Evolutionary conservation across 2,329 filamentous ascomycete genomes (phyloP).

Genomic region (Periglandula ipomoeae): DNA sequence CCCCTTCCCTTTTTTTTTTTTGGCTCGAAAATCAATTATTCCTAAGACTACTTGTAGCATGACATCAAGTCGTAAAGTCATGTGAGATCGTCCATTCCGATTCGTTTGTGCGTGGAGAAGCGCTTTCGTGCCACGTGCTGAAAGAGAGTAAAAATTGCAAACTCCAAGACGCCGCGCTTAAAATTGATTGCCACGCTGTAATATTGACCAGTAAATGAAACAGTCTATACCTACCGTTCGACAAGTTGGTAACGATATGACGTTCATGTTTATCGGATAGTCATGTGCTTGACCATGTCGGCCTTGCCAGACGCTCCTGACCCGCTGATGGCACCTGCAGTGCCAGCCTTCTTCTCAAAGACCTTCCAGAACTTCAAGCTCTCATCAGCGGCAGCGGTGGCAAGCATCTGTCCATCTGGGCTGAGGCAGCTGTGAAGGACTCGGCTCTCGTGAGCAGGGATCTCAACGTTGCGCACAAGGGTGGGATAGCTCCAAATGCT

Average conservation of each 20-base stretch:
- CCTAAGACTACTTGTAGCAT: neutral
- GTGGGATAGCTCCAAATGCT: conserved; percentile 99
- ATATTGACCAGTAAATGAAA: conserved; percentile 33
- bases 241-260: conserved; percentile 14
- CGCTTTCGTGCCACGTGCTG: conserved; percentile 40
- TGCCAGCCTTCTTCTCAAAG: conserved; percentile 94
- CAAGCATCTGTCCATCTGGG: conserved; percentile 95
- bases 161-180: conserved; percentile 45
- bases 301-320: conserved; percentile 68
- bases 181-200: conserved; percentile 13
- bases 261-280: conserved; percentile 57
- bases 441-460: conserved; percentile 92
- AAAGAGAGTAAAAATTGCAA: conserved; percentile 25
- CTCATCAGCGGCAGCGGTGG: conserved; percentile 92
- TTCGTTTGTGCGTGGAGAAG: conserved; percentile 32
- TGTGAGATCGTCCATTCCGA: conserved; percentile 21
- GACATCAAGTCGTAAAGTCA: conserved; percentile 16
- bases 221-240: conserved; percentile 37
- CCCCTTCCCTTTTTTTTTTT: neutral
- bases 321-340: conserved; percentile 52
- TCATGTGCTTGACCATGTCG: conserved; percentile 90
- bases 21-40: neutral
- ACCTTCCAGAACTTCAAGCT: conserved; percentile 99
- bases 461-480: conserved; percentile 93
- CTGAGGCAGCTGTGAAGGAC: conserved; percentile 95